phyloP scores from a whole-genome alignment of 2,329 filamentous ascomycete species.

The Microdochium paspali region DNA sequence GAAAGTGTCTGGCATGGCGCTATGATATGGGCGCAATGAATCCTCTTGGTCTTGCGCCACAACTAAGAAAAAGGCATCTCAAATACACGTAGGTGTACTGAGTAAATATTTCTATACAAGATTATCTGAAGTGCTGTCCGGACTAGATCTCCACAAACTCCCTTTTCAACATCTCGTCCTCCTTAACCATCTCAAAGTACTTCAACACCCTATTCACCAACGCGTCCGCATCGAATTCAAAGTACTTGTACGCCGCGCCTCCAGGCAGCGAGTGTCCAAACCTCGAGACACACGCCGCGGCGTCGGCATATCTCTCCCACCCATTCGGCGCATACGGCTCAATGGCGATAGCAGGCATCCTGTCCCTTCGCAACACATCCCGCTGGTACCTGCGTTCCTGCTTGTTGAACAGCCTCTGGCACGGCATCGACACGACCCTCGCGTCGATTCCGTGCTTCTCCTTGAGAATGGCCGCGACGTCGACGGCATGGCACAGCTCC shows the following conservation, averaged over 20 bases:
- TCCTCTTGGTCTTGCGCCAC: too few relatives aligned
- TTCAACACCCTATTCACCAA: conserved; percentile 25
- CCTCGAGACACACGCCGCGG: conserved; percentile 39
- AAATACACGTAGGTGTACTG: too few relatives aligned
- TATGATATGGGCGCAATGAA: too few relatives aligned
- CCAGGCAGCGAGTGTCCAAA: conserved; percentile 49
- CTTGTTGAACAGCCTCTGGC: conserved; percentile 30
- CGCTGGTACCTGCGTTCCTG: conserved; percentile 35
- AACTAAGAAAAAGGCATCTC: too few relatives aligned
- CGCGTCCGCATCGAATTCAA: conserved; percentile 38
- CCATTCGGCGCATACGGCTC: conserved; percentile 49
- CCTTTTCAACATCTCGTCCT: conserved; percentile 18
- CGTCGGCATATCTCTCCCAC: conserved; percentile 53
- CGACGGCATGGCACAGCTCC: conserved; percentile 30
- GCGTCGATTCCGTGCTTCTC: conserved; percentile 24
- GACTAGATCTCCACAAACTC: conserved; percentile 15
- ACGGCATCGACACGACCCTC: conserved; percentile 34
- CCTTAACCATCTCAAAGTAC: conserved; percentile 17
- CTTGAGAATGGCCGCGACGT: conserved; percentile 25
- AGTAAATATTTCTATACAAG: too few relatives aligned
- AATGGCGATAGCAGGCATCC: conserved; percentile 43
- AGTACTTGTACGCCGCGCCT: conserved; percentile 43
- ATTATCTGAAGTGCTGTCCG: too few relatives aligned
- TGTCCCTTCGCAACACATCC: conserved; percentile 30
- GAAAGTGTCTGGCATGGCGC: too few relatives aligned